Percentiles rank a stretch among this genome's conserved stretches.
Conservation (phyloP, 2,329 filamentous ascomycete genomes). For the Leptographium lundbergii region DNA sequence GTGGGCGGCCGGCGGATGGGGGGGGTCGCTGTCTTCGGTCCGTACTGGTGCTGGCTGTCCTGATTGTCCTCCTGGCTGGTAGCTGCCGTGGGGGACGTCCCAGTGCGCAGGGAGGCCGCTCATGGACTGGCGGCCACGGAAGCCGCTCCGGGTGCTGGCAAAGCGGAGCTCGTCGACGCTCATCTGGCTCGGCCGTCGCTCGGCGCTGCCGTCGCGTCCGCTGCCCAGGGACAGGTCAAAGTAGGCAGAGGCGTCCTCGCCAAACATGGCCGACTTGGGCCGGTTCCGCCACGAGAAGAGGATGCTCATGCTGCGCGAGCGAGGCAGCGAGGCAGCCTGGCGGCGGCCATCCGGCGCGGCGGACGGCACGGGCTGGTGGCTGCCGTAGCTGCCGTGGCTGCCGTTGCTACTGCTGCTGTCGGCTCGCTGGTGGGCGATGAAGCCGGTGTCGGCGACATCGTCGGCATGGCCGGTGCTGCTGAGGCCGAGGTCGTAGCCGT, state of each 20-base stretch:
- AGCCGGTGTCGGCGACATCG: neutral
- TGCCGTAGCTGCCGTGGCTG: no score
- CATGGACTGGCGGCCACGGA: neutral
- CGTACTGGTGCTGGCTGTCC: neutral
- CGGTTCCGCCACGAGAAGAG: constrained; percentile 35
- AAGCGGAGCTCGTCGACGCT: constrained; percentile 4
- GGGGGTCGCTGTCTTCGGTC: neutral
- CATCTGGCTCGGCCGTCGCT: neutral
- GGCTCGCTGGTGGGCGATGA: neutral
- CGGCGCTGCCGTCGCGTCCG: neutral
- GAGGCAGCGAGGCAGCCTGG: constrained; percentile 15
- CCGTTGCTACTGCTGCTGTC: neutral
- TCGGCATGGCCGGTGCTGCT: no score
- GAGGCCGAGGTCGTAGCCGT: no score
- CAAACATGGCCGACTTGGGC: constrained; percentile 29
- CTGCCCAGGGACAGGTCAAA: constrained; percentile 15
- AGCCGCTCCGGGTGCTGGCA: neutral
- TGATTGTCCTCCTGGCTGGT: neutral
- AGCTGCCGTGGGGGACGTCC: neutral
- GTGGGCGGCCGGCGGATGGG: neutral
- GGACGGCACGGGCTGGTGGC: neutral
- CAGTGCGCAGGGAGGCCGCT: neutral
- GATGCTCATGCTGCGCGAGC: constrained; percentile 35
- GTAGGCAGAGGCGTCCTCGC: constrained; percentile 17
- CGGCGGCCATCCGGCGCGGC: neutral